Evolutionary conservation across 768 basidiomycete genomes (phyloP).

Genomic region (Royoungia palumana): DNA sequence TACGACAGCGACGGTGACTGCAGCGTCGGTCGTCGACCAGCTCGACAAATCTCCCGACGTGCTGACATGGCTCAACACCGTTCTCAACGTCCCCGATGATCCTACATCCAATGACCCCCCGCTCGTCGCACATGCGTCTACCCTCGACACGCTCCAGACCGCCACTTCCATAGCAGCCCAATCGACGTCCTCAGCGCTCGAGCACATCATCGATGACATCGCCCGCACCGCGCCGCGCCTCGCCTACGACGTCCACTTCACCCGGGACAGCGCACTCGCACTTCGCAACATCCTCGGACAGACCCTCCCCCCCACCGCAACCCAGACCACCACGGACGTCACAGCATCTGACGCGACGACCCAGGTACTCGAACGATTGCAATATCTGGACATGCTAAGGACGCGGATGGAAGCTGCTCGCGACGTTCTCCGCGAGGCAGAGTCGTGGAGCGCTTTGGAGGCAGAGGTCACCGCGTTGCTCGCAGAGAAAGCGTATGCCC

Average conservation of each 20-base stretch:
- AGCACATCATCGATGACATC: constrained; percentile 88
- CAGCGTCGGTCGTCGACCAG: constrained; percentile 47
- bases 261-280: constrained; percentile 85
- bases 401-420: constrained; percentile 83
- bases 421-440: constrained; percentile 89
- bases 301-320: constrained; percentile 37
- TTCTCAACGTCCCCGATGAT: constrained; percentile 38
- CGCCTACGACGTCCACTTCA: constrained; percentile 95
- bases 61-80: constrained; percentile 70
- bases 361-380: constrained; percentile 70
- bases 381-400: constrained; percentile 79
- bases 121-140: constrained; percentile 57
- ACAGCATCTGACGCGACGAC: constrained; percentile 47
- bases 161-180: constrained; percentile 83
- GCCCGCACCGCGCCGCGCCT: constrained; percentile 88
- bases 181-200: constrained; percentile 84
- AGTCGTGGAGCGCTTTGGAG: constrained; percentile 95
- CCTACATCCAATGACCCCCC: constrained; percentile 36
- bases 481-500: constrained; percentile 71
- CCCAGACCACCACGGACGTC: background rate
- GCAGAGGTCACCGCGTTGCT: constrained; percentile 87
- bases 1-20: constrained; percentile 19
- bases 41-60: constrained; percentile 61
- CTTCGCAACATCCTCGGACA: constrained; percentile 64
- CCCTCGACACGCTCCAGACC: constrained; percentile 70